phyloP scores from a whole-genome alignment of 2,329 filamentous ascomycete species.

The Podosphaera xanthii region DNA sequence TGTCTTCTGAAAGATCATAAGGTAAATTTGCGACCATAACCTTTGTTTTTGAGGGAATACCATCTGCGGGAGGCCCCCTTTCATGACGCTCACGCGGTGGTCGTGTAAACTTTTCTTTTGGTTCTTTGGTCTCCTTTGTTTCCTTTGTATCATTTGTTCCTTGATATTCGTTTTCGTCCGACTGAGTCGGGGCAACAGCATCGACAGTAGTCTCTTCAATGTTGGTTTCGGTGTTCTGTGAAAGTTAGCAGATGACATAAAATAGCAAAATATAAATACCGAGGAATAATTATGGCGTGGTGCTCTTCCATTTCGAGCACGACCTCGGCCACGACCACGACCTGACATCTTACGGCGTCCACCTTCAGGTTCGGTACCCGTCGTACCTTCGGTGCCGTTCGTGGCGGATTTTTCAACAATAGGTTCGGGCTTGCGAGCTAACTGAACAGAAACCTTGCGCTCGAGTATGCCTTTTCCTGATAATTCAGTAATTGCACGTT shows the following conservation, averaged over 20 bases:
- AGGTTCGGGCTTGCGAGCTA: conserved; percentile 89
- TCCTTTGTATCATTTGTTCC: conserved; percentile 24
- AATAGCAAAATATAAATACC: conserved; percentile 11
- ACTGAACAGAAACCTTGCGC: conserved; percentile 97
- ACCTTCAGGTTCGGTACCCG: conserved; percentile 44
- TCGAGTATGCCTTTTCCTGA: conserved; percentile 95
- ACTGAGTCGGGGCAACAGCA: conserved; percentile 28
- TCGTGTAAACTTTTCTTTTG: conserved; percentile 18
- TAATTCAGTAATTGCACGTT: conserved; percentile 84
- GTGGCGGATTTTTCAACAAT: conserved; percentile 50
- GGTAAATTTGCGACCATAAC: conserved; percentile 99
- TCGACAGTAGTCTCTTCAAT: conserved; percentile 29
- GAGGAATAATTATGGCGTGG: too few species aligned
- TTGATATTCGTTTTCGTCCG: conserved; percentile 34
- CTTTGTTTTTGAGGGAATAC: conserved; percentile 97
- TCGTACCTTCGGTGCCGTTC: conserved; percentile 48
- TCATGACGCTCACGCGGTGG: conserved; percentile 41
- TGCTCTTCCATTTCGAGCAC: conserved; percentile 22
- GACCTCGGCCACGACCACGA: conserved; percentile 42
- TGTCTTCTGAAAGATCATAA: conserved; percentile 93
- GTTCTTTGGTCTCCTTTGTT: conserved; percentile 21
- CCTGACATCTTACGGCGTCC: conserved; percentile 38
- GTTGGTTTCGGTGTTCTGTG: conserved; percentile 13
- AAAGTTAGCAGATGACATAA: conserved; percentile 5
- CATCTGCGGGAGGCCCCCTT: conserved; percentile 90